A percentile compares a stretch with the other conserved stretches of the same genome.
phyloP scores from a whole-genome alignment of 2,329 filamentous ascomycete genomes.

The Gaeumannomyces tritici region DNA sequence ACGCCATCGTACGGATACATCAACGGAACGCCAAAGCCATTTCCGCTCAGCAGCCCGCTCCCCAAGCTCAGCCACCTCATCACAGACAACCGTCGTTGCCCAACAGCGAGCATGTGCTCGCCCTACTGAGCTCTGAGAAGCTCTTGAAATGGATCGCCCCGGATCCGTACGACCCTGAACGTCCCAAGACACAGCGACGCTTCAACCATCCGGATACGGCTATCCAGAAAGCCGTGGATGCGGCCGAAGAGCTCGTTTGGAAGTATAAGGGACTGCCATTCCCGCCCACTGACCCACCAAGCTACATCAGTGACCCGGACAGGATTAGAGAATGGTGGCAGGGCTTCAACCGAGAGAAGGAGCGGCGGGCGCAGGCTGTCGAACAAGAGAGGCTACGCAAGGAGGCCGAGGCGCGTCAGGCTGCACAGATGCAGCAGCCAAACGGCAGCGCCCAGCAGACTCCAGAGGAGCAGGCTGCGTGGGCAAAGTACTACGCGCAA shows the following conservation, averaged over 20 bases:
- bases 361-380: slow-evolving; percentile 9
- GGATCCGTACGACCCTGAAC: slow-evolving; percentile 24
- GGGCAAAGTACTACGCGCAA: slow-evolving; percentile 29
- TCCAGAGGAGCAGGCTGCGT: slow-evolving; percentile 21
- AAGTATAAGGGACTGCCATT: slow-evolving; percentile 34
- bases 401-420: slow-evolving; percentile 19
- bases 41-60: not conserved
- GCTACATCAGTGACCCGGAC: slow-evolving; percentile 38
- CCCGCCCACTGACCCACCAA: slow-evolving; percentile 40
- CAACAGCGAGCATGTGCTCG: slow-evolving; percentile 29
- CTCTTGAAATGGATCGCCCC: slow-evolving; percentile 32
- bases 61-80: slow-evolving; percentile 1
- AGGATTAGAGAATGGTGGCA: slow-evolving; percentile 43
- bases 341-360: slow-evolving; percentile 29
- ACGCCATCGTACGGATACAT: slow-evolving; percentile 1
- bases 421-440: slow-evolving; percentile 10
- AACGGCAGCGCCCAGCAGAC: slow-evolving; percentile 9
- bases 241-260: slow-evolving; percentile 31
- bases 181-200: slow-evolving; percentile 19
- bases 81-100: slow-evolving; percentile 17
- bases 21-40: not conserved
- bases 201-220: slow-evolving; percentile 31
- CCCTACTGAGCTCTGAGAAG: slow-evolving; percentile 32
- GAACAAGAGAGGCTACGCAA: slow-evolving; percentile 23
- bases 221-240: slow-evolving; percentile 30